A percentile compares a stretch with the other conserved stretches of the same genome.
phyloP scores from a whole-genome alignment of 148 eudicot species.

The Rhododendron vialii region DNA sequence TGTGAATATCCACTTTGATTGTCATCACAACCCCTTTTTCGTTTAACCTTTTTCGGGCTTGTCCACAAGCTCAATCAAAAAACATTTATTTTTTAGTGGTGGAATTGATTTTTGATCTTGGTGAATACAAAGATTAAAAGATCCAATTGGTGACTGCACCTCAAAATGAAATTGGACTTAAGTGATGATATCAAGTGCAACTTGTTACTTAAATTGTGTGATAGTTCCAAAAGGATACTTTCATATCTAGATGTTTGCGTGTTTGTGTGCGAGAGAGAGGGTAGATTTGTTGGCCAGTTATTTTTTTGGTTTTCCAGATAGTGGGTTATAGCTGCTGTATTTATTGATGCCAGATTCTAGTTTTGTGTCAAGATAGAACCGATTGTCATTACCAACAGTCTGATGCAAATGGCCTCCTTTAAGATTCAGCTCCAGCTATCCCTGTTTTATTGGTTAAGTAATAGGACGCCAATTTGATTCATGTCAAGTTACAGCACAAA shows the following conservation, averaged over 20 bases:
- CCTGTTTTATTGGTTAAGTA: neutral
- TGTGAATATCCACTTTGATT: neutral
- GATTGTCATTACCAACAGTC: neutral
- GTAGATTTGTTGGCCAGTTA: neutral
- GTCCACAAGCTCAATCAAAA: neutral
- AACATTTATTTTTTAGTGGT: neutral
- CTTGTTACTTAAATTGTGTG: neutral
- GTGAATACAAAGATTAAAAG: neutral
- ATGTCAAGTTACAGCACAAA: neutral
- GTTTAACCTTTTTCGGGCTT: neutral
- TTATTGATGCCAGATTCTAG: neutral
- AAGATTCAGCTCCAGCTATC: neutral
- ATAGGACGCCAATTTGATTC: neutral
- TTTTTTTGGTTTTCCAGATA: too few species aligned
- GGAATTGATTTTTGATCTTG: neutral
- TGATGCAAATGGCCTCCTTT: neutral
- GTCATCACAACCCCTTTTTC: neutral
- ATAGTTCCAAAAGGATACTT: neutral
- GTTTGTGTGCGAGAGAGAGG: neutral
- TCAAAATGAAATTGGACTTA: neutral
- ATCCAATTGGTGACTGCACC: neutral
- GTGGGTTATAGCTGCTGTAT: neutral
- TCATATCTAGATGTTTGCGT: too few species aligned
- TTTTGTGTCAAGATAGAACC: neutral
- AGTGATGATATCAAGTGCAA: neutral